Evolutionary conservation across 768 basidiomycete species (phyloP).

Genomic region (Steccherinum ochraceum): DNA sequence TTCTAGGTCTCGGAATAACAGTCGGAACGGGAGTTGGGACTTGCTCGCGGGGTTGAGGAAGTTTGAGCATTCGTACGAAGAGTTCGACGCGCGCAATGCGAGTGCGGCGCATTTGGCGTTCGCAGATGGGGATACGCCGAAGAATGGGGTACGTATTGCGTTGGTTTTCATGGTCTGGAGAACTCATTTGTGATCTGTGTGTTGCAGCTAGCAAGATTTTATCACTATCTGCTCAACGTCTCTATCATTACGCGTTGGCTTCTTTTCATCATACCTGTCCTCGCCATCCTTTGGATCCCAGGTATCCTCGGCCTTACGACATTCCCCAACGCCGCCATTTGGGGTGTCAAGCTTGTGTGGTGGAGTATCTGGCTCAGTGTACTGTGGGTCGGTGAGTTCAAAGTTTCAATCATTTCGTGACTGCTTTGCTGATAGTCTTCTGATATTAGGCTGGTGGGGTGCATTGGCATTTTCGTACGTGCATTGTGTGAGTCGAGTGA

Average conservation of each 20-base stretch:
- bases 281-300: constrained; percentile 65
- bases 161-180: no score
- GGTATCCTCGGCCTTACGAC: constrained; percentile 61
- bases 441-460: constrained; percentile 73
- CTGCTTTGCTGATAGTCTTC: no score
- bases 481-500: background rate
- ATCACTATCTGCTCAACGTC: constrained; percentile 68
- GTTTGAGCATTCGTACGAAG: constrained; percentile 49
- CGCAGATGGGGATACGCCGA: constrained; percentile 57
- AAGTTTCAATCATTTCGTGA: no score
- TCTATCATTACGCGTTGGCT: constrained; percentile 79
- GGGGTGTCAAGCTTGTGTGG: constrained; percentile 57
- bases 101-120: constrained; percentile 45
- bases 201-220: constrained; percentile 50
- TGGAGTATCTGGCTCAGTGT: constrained; percentile 86
- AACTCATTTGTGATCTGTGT: background rate
- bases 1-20: constrained; percentile 3
- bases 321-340: constrained; percentile 48
- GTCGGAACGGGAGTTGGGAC: constrained; percentile 41
- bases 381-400: constrained; percentile 64
- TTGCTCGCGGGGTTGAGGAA: constrained; percentile 41
- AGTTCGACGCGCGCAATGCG: constrained; percentile 50
- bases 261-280: constrained; percentile 69
- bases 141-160: constrained; percentile 38
- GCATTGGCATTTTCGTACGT: constrained; percentile 59